Conservation (phyloP, 192 early-diverging fungal genomes). For the Dispira parvispora region DNA sequence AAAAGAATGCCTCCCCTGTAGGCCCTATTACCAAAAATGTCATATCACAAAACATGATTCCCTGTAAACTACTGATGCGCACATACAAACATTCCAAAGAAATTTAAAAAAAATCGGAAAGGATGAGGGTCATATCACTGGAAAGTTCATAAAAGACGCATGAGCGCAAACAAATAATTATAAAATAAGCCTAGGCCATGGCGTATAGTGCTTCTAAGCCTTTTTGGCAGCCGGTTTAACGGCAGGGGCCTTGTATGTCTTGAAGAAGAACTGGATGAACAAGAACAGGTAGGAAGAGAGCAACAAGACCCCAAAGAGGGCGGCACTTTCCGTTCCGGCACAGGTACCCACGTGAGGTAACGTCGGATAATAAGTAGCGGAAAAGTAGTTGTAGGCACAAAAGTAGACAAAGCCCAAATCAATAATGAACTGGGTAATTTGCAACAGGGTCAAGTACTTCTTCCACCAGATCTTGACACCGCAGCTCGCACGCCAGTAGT, state of each 20-base stretch:
- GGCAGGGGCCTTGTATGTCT: slow-evolving; percentile 48
- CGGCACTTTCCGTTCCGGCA: slow-evolving; percentile 56
- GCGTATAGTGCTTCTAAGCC: no score
- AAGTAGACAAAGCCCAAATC: slow-evolving; percentile 75
- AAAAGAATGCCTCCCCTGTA: no score
- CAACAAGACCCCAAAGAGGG: slow-evolving; percentile 65
- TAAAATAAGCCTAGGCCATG: no score
- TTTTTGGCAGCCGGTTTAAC: not conserved
- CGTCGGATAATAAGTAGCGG: slow-evolving; percentile 39
- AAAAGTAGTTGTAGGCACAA: slow-evolving; percentile 71
- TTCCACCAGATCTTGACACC: slow-evolving; percentile 83
- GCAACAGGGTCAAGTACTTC: slow-evolving; percentile 75
- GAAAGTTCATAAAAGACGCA: no score
- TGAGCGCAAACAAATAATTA: no score
- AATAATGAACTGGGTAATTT: slow-evolving; percentile 82
- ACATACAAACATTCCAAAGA: no score
- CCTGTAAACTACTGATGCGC: no score
- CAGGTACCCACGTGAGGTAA: slow-evolving; percentile 49
- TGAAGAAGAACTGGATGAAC: slow-evolving; percentile 81
- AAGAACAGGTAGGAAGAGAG: slow-evolving; percentile 66
- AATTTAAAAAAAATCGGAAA: no score
- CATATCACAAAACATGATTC: no score
- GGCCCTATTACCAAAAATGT: no score
- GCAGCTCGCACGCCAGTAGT: slow-evolving; percentile 65
- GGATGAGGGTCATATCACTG: no score